Conservation (phyloP, 768 basidiomycete species). For the Russula griseocarnosa region DNA sequence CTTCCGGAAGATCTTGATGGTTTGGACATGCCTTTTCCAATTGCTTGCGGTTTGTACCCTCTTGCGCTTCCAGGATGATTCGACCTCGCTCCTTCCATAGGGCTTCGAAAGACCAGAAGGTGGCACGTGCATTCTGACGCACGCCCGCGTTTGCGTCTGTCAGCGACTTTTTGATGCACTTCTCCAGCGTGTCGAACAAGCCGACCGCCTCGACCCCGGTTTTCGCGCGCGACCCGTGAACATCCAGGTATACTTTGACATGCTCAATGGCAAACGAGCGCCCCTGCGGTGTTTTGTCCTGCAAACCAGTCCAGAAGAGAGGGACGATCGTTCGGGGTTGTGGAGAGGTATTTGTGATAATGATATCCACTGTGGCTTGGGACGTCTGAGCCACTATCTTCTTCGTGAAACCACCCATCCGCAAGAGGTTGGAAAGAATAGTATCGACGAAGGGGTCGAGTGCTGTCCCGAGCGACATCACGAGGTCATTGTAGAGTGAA, state of each 20-base stretch:
- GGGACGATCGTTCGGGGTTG: slow-evolving; percentile 67
- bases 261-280: slow-evolving; percentile 66
- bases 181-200: slow-evolving; percentile 68
- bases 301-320: slow-evolving; percentile 60
- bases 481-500: slow-evolving; percentile 71
- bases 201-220: slow-evolving; percentile 64
- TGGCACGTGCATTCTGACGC: slow-evolving; percentile 61
- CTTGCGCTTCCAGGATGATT: slow-evolving; percentile 61
- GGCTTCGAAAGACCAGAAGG: slow-evolving; percentile 77
- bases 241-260: slow-evolving; percentile 67
- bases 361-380: slow-evolving; percentile 61
- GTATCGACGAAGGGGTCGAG: slow-evolving; percentile 81
- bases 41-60: slow-evolving; percentile 67
- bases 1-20: slow-evolving; percentile 40
- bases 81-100: slow-evolving; percentile 73
- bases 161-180: slow-evolving; percentile 65
- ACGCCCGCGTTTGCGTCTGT: slow-evolving; percentile 78
- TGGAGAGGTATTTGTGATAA: slow-evolving; percentile 66
- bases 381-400: slow-evolving; percentile 86
- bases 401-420: slow-evolving; percentile 89
- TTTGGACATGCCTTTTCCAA: slow-evolving; percentile 82
- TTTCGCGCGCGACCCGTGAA: slow-evolving; percentile 64
- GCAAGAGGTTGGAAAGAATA: slow-evolving; percentile 69
- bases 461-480: slow-evolving; percentile 54
- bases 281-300: slow-evolving; percentile 79